phyloP scores from a whole-genome alignment of 176 grass and related monocot genomes.

The Bonia amplexicaulis region DNA sequence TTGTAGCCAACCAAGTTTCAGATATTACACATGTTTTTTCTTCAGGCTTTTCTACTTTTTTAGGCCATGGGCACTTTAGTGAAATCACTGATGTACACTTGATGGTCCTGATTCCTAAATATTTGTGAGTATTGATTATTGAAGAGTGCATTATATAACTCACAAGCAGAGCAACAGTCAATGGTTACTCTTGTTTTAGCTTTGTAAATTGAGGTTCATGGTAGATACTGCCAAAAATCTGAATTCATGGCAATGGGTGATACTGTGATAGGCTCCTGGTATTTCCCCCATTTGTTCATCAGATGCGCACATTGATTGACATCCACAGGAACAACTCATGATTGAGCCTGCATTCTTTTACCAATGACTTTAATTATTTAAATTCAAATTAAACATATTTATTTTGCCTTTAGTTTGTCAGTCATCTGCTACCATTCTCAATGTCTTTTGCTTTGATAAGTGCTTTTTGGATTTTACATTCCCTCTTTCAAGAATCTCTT shows the following conservation, averaged over 20 bases:
- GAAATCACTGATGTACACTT: neutral
- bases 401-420: slow-evolving; percentile 36
- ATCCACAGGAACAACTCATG: slow-evolving; percentile 12
- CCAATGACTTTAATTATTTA: slow-evolving; percentile 10
- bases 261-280: neutral
- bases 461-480: slow-evolving; percentile 40
- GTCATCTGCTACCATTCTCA: slow-evolving; percentile 38
- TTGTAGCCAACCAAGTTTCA: neutral
- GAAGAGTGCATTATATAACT: slow-evolving; percentile 12
- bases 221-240: slow-evolving; percentile 2
- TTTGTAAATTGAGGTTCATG: slow-evolving; percentile 12
- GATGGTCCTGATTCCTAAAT: neutral
- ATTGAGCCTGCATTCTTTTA: slow-evolving; percentile 21
- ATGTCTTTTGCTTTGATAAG: slow-evolving; percentile 23
- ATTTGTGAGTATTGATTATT: neutral
- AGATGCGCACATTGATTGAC: slow-evolving; percentile 20
- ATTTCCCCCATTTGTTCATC: slow-evolving; percentile 2
- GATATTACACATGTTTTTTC: neutral
- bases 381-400: slow-evolving; percentile 17
- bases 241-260: slow-evolving; percentile 8
- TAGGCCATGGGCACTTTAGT: neutral
- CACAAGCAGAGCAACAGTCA: neutral
- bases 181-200: neutral
- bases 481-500: slow-evolving; percentile 26
- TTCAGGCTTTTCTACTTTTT: neutral